These are phyloP conservation scores for Melanomma pulvis-pyrius DNA, from an alignment of 495 filamentous ascomycete genomes.

Conservation along the genomic window DNA sequence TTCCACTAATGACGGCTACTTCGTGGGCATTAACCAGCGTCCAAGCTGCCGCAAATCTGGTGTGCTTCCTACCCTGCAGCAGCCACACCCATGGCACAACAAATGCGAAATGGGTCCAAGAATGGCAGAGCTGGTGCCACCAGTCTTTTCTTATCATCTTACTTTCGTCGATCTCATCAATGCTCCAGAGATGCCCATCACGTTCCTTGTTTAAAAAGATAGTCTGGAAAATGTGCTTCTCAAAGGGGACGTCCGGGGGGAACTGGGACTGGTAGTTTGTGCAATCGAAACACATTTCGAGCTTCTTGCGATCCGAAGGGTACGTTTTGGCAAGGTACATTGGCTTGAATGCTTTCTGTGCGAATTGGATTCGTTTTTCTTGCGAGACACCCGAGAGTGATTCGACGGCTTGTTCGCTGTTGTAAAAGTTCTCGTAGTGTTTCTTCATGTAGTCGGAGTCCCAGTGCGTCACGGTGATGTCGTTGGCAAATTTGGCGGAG, in stretches of 20 bases:
- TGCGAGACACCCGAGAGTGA: conserved; percentile 54
- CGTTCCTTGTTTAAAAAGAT: conserved; percentile 75
- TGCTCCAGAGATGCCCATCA: conserved; percentile 68
- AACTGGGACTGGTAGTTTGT: conserved; percentile 86
- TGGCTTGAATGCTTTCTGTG: conserved; percentile 62
- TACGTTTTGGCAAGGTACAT: conserved; percentile 85
- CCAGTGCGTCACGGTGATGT: conserved; percentile 81
- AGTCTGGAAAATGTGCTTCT: conserved; percentile 77
- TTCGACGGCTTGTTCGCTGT: conserved; percentile 47
- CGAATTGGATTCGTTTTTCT: conserved; percentile 55
- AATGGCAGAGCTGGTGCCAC: conserved; percentile 87
- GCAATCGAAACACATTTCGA: conserved; percentile 88
- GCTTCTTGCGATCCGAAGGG: conserved; percentile 61
- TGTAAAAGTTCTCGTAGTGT: conserved; percentile 74
- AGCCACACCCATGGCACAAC: conserved; percentile 82
- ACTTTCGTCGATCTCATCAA: conserved; percentile 65
- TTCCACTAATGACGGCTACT: conserved; percentile 74
- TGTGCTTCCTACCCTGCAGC: conserved; percentile 70
- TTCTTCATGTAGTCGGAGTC: conserved; percentile 74
- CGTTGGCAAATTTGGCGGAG: conserved; percentile 76
- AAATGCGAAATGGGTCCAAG: conserved; percentile 76
- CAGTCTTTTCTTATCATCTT: conserved; percentile 75
- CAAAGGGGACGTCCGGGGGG: conserved; percentile 54
- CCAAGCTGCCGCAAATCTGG: conserved; percentile 73
- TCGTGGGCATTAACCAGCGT: conserved; percentile 88